Conservation (phyloP, 257 asterid species). For the Solanum verrucosum region DNA sequence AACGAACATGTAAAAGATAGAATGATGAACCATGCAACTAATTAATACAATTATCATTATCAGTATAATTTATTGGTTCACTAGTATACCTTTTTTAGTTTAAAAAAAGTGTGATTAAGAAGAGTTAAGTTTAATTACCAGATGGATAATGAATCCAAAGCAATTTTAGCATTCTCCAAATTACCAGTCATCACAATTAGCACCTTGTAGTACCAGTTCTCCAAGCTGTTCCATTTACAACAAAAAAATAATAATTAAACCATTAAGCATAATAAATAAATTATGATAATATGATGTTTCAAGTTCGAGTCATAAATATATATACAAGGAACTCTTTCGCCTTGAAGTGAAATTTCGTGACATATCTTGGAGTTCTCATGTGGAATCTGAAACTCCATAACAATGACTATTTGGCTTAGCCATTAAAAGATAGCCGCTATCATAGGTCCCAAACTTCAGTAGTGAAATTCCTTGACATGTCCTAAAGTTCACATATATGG, state of each 20-base stretch:
- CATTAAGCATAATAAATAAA: not conserved
- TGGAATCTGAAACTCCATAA: no score
- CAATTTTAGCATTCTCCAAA: slow-evolving; percentile 52
- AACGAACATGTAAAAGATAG: not conserved
- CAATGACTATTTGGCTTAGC: not conserved
- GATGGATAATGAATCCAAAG: slow-evolving; percentile 67
- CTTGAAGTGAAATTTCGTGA: not conserved
- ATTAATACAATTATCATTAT: not conserved
- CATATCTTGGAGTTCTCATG: not conserved
- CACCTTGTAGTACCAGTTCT: slow-evolving; percentile 71
- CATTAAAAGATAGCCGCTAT: not conserved
- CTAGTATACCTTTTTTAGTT: not conserved
- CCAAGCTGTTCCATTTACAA: slow-evolving; percentile 31
- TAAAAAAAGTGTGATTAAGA: not conserved
- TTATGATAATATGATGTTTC: not conserved
- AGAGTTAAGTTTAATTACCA: slow-evolving; percentile 32
- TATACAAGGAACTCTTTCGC: no score
- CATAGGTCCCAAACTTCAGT: not conserved
- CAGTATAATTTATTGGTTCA: not conserved
- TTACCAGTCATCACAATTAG: slow-evolving; percentile 77
- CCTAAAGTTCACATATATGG: not conserved
- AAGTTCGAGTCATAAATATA: no score
- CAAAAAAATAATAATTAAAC: not conserved
- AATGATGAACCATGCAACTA: not conserved
- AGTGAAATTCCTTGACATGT: not conserved